These are phyloP conservation scores for Papilionanthe hybrid DNA, from an alignment of 116 monocot genomes.

Conservation along the genomic window DNA sequence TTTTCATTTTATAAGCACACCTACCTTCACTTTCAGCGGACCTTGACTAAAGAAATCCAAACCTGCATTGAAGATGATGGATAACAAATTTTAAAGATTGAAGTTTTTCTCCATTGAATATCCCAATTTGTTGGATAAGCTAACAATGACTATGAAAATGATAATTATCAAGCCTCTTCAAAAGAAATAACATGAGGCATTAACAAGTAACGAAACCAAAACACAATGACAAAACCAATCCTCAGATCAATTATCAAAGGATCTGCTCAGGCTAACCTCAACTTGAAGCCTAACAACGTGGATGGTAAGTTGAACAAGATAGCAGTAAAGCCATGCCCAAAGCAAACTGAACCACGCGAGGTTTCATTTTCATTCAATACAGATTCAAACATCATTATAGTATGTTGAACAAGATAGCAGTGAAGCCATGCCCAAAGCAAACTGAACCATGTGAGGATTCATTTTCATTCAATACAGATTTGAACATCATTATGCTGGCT, in stretches of 20 bases:
- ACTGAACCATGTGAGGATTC: background rate
- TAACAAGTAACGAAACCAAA: background rate
- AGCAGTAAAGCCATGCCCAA: background rate
- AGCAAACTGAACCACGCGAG: background rate
- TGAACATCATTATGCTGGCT: background rate
- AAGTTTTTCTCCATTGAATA: background rate
- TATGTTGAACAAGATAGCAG: background rate
- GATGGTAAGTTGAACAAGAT: background rate
- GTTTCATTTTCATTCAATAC: slow-evolving; percentile 2
- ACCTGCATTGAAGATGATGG: slow-evolving; percentile 33
- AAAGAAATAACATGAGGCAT: background rate
- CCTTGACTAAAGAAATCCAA: slow-evolving; percentile 69
- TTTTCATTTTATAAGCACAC: background rate
- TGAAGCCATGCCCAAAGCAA: background rate
- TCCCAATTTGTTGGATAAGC: background rate
- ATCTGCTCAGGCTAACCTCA: background rate
- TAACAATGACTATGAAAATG: background rate
- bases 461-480: background rate
- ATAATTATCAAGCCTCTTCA: background rate
- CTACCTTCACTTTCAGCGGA: slow-evolving; percentile 45
- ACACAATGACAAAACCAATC: background rate
- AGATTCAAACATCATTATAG: background rate
- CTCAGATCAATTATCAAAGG: background rate
- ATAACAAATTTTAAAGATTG: background rate
- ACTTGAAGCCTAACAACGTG: background rate